A percentile compares a stretch with the other conserved stretches of the same genome.
These are phyloP conservation scores for Quercus gilva DNA, from an alignment of 306 rosid species.

Conservation along the genomic window DNA sequence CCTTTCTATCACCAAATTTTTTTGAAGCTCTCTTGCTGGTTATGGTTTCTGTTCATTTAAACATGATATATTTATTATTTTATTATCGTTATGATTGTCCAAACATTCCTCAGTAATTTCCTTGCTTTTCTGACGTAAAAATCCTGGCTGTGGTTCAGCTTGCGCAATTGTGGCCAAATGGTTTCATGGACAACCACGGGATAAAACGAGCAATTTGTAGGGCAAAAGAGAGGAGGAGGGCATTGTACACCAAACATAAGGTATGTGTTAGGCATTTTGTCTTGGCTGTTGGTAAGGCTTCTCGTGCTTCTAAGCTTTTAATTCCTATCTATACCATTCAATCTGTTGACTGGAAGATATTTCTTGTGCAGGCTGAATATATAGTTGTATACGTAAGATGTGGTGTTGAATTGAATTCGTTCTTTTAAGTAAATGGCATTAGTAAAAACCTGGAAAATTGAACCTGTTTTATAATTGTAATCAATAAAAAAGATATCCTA, in stretches of 20 bases:
- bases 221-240: constrained; percentile 88
- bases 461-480: neutral
- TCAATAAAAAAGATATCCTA: neutral
- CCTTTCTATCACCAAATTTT: neutral
- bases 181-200: constrained; percentile 97
- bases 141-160: constrained; percentile 56
- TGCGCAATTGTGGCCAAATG: constrained; percentile 89
- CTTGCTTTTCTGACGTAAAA: neutral
- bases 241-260: constrained; percentile 56
- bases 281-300: neutral
- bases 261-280: constrained; percentile 29
- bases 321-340: neutral
- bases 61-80: neutral
- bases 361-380: neutral
- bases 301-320: neutral
- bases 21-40: neutral
- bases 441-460: neutral
- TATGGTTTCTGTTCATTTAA: neutral
- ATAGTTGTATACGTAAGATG: neutral
- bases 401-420: neutral
- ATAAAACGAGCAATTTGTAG: constrained; percentile 90
- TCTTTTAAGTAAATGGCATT: neutral
- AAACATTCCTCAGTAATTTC: neutral
- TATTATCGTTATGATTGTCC: neutral
- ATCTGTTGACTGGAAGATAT: neutral